Evolutionary conservation across 805 yeast genomes (phyloP).

Genomic region (Brettanomyces sp.): DNA sequence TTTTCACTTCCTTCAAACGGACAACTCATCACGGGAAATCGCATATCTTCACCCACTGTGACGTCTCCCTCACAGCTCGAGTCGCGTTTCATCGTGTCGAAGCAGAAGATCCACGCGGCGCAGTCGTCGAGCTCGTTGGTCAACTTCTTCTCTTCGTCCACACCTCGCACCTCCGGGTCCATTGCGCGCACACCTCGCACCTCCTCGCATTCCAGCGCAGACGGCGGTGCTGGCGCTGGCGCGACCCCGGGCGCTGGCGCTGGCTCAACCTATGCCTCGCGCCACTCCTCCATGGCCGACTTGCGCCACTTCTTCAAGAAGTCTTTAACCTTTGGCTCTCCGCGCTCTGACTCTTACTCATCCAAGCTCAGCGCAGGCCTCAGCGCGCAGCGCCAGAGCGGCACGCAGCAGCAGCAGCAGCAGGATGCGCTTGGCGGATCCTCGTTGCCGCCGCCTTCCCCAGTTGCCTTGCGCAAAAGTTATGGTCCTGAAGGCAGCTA

Average conservation of each 20-base stretch:
- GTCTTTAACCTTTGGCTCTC: conserved; percentile 16
- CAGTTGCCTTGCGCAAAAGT: too few relatives aligned
- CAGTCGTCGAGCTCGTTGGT: conserved; percentile 39
- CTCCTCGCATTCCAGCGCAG: neutral
- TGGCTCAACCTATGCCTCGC: conserved; percentile 28
- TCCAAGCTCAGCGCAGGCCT: conserved; percentile 28
- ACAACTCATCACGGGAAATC: conserved; percentile 50
- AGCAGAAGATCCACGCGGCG: conserved; percentile 46
- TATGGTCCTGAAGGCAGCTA: too few relatives aligned
- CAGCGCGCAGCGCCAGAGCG: conserved; percentile 20
- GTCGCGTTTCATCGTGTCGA: conserved; percentile 75
- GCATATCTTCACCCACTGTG: conserved; percentile 64
- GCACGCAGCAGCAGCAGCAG: neutral
- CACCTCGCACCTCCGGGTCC: conserved; percentile 25
- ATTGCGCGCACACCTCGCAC: conserved; percentile 5
- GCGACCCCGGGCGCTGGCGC: neutral
- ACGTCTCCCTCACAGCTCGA: conserved; percentile 54
- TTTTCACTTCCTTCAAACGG: conserved; percentile 45
- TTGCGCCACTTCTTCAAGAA: conserved; percentile 63
- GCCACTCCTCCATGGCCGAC: conserved; percentile 75
- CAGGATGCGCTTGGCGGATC: too few relatives aligned
- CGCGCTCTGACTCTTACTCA: conserved; percentile 1
- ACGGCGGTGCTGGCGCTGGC: conserved; percentile 5
- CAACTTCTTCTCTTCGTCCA: conserved; percentile 40
- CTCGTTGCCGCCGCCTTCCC: too few relatives aligned